These are phyloP conservation scores for Phellopilus nigrolimitatus DNA, from an alignment of 1,284 basidiomycete genomes.

Conservation along the genomic window DNA sequence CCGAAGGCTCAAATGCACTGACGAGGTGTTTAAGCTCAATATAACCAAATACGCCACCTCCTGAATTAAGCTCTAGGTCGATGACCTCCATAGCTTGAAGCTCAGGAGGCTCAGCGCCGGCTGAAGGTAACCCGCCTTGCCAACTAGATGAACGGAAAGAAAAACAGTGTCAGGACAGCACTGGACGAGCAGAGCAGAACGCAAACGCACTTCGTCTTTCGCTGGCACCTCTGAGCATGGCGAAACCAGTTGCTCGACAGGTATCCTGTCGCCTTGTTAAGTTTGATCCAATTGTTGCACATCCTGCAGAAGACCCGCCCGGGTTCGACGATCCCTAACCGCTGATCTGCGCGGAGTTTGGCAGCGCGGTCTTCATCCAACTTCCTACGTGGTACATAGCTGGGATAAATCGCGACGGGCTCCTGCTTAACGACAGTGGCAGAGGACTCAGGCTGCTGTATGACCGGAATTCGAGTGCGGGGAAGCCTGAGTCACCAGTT, in stretches of 20 bases:
- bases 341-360: constrained; percentile 20
- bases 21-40: constrained; percentile 17
- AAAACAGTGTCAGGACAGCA: neutral
- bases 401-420: neutral
- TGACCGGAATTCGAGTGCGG: neutral
- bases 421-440: neutral
- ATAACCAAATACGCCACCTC: constrained; percentile 10
- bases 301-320: constrained; percentile 20
- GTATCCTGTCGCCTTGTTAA: constrained; percentile 15
- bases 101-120: neutral
- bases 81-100: constrained; percentile 13
- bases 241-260: constrained; percentile 18
- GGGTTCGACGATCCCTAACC: constrained; percentile 19
- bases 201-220: constrained; percentile 1
- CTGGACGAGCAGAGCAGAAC: neutral
- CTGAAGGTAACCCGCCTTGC: constrained; percentile 1
- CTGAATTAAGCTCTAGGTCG: constrained; percentile 11
- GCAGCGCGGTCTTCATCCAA: constrained; percentile 20
- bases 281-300: constrained; percentile 19
- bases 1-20: constrained; percentile 12
- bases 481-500: neutral
- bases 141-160: neutral
- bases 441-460: neutral
- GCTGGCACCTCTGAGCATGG: constrained; percentile 18
- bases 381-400: neutral